Conservation (phyloP, 441 rosid species). For the Omphalea diandra region DNA sequence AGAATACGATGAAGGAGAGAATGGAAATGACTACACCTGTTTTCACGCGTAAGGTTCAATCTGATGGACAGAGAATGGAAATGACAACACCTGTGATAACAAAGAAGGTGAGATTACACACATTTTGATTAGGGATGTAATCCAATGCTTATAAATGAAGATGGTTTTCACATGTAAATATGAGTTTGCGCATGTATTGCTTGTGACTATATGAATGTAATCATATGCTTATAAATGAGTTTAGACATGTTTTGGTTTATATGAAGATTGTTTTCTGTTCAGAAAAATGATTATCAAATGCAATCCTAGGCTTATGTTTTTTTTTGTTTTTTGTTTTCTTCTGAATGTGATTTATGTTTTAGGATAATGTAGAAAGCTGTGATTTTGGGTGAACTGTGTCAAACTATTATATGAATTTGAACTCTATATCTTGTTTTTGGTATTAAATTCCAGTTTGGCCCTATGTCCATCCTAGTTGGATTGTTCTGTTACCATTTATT, state of each 20-base stretch:
- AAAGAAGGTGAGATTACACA: conserved; percentile 69
- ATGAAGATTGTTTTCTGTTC: conserved; percentile 5
- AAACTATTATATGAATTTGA: neutral
- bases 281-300: neutral
- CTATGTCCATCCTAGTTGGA: conserved; percentile 3
- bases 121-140: too few species aligned
- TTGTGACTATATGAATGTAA: too few species aligned
- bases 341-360: neutral
- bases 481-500: conserved; percentile 7
- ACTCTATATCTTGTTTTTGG: neutral
- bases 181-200: too few species aligned
- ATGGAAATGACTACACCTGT: conserved; percentile 98
- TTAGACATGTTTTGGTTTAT: too few species aligned
- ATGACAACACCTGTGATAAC: conserved; percentile 91
- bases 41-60: conserved; percentile 50
- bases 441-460: neutral
- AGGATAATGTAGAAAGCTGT: neutral
- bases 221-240: too few species aligned
- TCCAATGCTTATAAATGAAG: too few species aligned
- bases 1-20: conserved; percentile 61
- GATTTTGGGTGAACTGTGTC: neutral
- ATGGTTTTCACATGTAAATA: neutral
- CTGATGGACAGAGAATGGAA: conserved; percentile 79
- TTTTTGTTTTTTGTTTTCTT: neutral
- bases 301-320: neutral